phyloP scores from a whole-genome alignment of 208 protist genomes.

The Trypanosoma brucei region DNA sequence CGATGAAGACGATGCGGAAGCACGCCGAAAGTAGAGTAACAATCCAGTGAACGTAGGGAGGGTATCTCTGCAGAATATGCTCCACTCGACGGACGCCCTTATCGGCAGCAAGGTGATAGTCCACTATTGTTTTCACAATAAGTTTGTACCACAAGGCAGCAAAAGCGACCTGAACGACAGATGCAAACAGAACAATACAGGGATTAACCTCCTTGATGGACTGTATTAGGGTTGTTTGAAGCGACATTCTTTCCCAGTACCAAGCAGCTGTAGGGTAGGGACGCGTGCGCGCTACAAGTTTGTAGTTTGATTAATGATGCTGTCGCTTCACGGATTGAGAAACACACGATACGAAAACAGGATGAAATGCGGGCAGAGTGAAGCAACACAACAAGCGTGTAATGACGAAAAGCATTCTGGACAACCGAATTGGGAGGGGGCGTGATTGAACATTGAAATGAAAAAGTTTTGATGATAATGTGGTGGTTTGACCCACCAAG shows the following conservation, averaged over 20 bases:
- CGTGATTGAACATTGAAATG: too few species aligned
- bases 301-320: too few species aligned
- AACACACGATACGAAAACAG: too few species aligned
- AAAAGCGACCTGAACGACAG: slow-evolving; percentile 66
- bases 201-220: slow-evolving; percentile 38
- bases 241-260: slow-evolving; percentile 12
- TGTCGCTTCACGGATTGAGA: too few species aligned
- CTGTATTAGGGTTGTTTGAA: neutral
- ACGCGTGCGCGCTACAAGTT: neutral
- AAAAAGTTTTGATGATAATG: too few species aligned
- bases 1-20: slow-evolving; percentile 42
- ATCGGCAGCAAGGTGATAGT: slow-evolving; percentile 81
- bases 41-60: slow-evolving; percentile 25
- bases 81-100: slow-evolving; percentile 81
- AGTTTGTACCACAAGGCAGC: slow-evolving; percentile 70
- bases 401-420: too few species aligned
- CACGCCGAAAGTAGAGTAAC: slow-evolving; percentile 40
- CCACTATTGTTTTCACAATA: slow-evolving; percentile 64
- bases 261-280: neutral
- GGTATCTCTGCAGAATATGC: slow-evolving; percentile 72
- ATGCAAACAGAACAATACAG: slow-evolving; percentile 38
- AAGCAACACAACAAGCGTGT: too few species aligned
- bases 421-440: too few species aligned
- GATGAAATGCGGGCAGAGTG: too few species aligned
- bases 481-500: too few species aligned